These are phyloP conservation scores for Metarhizium rileyi DNA, from an alignment of 2,329 filamentous ascomycete species.

Conservation along the genomic window DNA sequence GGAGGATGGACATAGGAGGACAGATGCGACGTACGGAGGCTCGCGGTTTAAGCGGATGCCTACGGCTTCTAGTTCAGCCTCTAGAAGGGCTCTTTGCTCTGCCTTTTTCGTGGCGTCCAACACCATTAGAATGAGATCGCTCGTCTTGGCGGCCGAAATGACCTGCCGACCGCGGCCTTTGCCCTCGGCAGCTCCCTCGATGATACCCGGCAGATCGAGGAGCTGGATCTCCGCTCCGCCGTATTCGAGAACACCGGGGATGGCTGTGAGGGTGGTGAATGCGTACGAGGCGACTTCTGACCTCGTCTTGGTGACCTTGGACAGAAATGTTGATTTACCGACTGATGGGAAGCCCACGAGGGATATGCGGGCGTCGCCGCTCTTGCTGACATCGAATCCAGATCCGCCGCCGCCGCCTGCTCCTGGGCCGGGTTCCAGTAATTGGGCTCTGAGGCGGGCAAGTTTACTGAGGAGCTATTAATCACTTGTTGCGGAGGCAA, in stretches of 20 bases:
- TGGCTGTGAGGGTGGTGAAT: conserved; percentile 95
- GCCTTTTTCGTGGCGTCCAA: conserved; percentile 93
- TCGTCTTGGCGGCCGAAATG: conserved; percentile 96
- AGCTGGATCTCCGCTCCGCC: conserved; percentile 97
- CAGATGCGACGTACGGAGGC: conserved; percentile 57
- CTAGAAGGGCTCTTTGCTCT: conserved; percentile 81
- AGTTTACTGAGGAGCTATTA: conserved; percentile 60
- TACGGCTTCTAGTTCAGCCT: conserved; percentile 88
- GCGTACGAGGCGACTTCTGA: conserved; percentile 93
- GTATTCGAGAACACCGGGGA: conserved; percentile 94
- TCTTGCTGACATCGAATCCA: conserved; percentile 93
- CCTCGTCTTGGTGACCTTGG: conserved; percentile 95
- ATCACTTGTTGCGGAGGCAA: conserved; percentile 49
- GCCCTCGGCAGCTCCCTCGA: conserved; percentile 90
- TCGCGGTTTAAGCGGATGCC: conserved; percentile 88
- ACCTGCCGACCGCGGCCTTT: conserved; percentile 94
- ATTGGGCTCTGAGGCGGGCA: conserved; percentile 83
- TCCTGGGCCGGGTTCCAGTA: conserved; percentile 80
- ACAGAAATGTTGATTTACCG: conserved; percentile 97
- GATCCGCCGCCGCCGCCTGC: conserved; percentile 67
- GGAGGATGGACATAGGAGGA: neutral
- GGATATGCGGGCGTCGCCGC: conserved; percentile 90
- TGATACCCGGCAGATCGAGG: conserved; percentile 94
- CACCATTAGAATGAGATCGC: conserved; percentile 93
- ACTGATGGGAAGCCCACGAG: conserved; percentile 98